Evolutionary conservation across 2,329 filamentous ascomycete species (phyloP), one percentile per base, ranked within the genome.

Genomic region (Cytospora paraplurivora): DNA sequence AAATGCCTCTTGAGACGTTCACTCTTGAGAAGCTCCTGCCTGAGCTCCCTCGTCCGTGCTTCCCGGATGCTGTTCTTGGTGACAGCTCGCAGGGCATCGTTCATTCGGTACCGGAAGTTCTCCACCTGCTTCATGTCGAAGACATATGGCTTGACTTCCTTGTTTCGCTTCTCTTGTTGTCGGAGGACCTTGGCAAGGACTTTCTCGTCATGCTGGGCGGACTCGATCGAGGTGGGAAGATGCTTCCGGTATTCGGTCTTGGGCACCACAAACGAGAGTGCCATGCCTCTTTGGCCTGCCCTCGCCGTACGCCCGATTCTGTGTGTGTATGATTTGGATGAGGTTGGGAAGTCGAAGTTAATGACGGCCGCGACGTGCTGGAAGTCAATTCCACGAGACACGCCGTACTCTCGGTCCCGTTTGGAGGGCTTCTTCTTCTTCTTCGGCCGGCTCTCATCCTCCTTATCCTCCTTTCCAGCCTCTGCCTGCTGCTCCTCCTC

Each of bases 341-440:
- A 90, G 17, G 88, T 86, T 0, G 95, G 95, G 17, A 99, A 88
- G 76, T 99, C 95, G 75, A 99, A 99, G 79, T 99, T 99, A 74
- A 99, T 87, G 32, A 99, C 93, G 67, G 91, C 93, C 3, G 92
- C 88, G 61, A 99, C 93, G 72, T 97, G 94, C 72, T 95, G 89
- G 80, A 99, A 99, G 76, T 99, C 95, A 70, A 99, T 96, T 63
- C 94, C 95, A 70, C 95, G 87, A 12, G 93, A 94, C n/a, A 99
- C 89, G 19, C 95, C 93, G 71, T 95, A 99, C 72, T 99, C 95
- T 67, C 91, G 89, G 71, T 96, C 91, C 35, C 80, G 81, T 70
- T 87, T 88, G 7, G 81, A 79, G 17, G 82, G 82, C 74, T 88
- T 87, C 64, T 86, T 85, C 73, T 88, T 88, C 74, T 89, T 90